Conservation (phyloP, 1,284 basidiomycete genomes). For the Trichosporon sp. region DNA sequence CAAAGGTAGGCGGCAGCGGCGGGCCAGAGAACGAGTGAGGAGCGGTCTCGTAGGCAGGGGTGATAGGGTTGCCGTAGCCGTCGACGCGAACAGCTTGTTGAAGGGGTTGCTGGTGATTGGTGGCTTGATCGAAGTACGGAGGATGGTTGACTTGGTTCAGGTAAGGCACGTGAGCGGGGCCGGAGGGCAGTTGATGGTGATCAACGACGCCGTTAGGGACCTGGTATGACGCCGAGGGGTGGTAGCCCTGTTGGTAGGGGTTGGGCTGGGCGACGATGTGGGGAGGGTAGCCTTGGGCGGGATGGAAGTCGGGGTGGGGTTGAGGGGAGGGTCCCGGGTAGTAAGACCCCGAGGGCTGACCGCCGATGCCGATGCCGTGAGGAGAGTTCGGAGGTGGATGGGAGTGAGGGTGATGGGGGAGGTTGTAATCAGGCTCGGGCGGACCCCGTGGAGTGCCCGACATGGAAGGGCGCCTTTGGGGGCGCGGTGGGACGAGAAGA, state of each 20-base stretch:
- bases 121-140: not conserved
- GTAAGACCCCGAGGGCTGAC: not conserved
- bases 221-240: not conserved
- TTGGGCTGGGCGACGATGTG: not conserved
- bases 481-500: not conserved
- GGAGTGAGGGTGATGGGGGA: not conserved
- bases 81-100: not conserved
- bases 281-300: conserved; percentile 1
- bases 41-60: not conserved
- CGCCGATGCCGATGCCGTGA: not conserved
- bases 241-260: not conserved
- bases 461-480: not conserved
- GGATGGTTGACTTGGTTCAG: not conserved
- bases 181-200: not conserved
- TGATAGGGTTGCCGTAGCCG: conserved; percentile 2
- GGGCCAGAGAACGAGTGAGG: not conserved
- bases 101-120: not conserved
- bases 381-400: not conserved
- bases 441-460: conserved; percentile 5
- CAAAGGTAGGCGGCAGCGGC: not conserved
- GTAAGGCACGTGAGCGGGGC: conserved; percentile 3
- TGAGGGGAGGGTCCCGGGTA: not conserved
- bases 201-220: not conserved
- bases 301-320: not conserved
- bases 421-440: not conserved